Evolutionary conservation across 371 early-diverging fungal species (phyloP), one percentile per base, ranked within the genome.

Genomic region (Rhizopus delemar): DNA sequence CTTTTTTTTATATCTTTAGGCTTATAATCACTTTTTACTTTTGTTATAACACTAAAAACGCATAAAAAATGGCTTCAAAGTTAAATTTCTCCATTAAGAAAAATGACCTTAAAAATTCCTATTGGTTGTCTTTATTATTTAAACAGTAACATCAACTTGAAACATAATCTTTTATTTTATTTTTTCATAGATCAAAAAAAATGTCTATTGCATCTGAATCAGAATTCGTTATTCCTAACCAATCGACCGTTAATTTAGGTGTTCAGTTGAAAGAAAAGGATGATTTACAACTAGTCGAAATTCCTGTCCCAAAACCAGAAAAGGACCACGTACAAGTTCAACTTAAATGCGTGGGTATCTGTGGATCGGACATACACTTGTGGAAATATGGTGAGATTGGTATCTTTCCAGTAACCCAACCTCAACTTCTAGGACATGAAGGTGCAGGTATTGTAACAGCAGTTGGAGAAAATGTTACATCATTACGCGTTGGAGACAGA

Each of bases 381-480:
- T 77, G 77, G 72, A 74, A 74, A 43, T 60, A 77, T 56, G 77
- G 74, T 41, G 72, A 71, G 38, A 77, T 77, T 46, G 77, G 77
- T 62, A 77, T 77, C n/a, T 77, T 77, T 53, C 69, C 69, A 35
- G 72, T 71, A 2, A 69, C 57, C 4, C 48, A 53, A 0, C 77
- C 77, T 46, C 69, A 66, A 32, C 49, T 77, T 11, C 64, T 78
- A 12, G 73, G 68, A 46, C 66, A 75, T 56, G 78, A 75, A 65
- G 68, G 75, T 59, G 60, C 64, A 48, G 64, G 71, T 65, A 53
- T 65, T 52, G 71, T 75, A 6, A 62, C 71, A 28, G 71, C 68
- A 12, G 13, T 75, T 7, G 75, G 75, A 8, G 63, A 68, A 48
- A 59, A 56, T 49, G 74, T 75, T n/a, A 71, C 59, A 8, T 53